A percentile compares a stretch with the other conserved stretches of the same genome.
These are phyloP conservation scores for Pseudocercospora fuligena DNA, from an alignment of 2,329 filamentous ascomycete genomes.

Conservation along the genomic window DNA sequence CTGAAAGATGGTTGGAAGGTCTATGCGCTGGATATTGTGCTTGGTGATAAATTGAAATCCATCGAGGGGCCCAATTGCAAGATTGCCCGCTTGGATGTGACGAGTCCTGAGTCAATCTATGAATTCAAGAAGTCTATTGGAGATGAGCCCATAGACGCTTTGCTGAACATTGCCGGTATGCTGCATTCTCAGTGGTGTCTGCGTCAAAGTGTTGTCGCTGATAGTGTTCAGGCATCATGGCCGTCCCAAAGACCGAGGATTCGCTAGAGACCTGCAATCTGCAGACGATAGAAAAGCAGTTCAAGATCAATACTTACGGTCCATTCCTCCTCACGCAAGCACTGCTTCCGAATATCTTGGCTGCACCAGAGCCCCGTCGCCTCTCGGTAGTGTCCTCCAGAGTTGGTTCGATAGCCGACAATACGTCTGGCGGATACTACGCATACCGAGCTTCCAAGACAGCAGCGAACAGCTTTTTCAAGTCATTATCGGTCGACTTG, in stretches of 20 bases:
- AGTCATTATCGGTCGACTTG: conserved; percentile 46
- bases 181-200: conserved; percentile 23
- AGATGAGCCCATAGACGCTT: conserved; percentile 38
- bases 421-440: conserved; percentile 45
- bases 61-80: conserved; percentile 32
- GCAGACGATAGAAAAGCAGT: conserved; percentile 40
- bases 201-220: neutral
- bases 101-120: conserved; percentile 37
- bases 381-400: conserved; percentile 46
- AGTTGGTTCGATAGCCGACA: conserved; percentile 47
- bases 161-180: conserved; percentile 35
- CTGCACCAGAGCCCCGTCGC: conserved; percentile 19
- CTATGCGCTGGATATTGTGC: conserved; percentile 16
- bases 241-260: conserved; percentile 34
- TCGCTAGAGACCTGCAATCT: conserved; percentile 34
- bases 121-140: conserved; percentile 33
- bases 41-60: conserved; percentile 33
- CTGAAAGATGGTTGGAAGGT: conserved; percentile 6
- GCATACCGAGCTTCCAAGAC: conserved; percentile 49
- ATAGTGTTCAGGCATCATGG: conserved; percentile 35
- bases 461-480: conserved; percentile 48
- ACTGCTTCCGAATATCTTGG: conserved; percentile 45
- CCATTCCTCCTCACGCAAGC: conserved; percentile 46
- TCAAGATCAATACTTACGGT: conserved; percentile 34
- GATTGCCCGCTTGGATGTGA: conserved; percentile 36